Base-by-base conservation (phyloP, 148 eudicot genomes). In the Talinum fruticosum region DNA sequence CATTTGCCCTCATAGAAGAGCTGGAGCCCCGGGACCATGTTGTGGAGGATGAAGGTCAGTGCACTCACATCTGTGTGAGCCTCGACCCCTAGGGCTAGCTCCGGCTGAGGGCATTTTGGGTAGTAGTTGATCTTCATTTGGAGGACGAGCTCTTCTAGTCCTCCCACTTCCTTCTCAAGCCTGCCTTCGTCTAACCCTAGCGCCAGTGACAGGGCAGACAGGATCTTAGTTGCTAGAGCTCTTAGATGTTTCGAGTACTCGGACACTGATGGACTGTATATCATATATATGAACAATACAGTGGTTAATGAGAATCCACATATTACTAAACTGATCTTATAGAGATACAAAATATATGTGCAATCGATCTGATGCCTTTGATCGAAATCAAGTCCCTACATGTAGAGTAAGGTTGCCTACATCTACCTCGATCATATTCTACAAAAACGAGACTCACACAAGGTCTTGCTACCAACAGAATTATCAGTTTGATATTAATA, bases 1-100 rank as follows among this genome's bases (percentile, higher is more conserved):
- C 98, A 95, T 72, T 91, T 87, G 82, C 85, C 93, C 77, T 88
- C 82, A 54, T 91, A 89, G 86, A 91, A 91, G 70, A 95, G 87
- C 73, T 95, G 98, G 0, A 95, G 91, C 16, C 98, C 98, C 0
- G 98, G 98, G n/a, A 95, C 98, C 97, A 92, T 92, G 90, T 92
- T 95, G 87, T 92, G 97, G 79, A 95, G 92, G 72, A 95, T 92
- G 82, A 95, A 92, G 38, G 96, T 92, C 66, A 95, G 81, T 72
- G 98, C 89, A 57, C 92, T 88, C 19, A 95, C 84, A 32, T 95
- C 98, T 0, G 98, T 95, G 86, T 95, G 98, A 30, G 98, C 96
- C 81, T 95, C 98, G 18, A 95, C 97, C 6, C 98, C 98, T 6
- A 92, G 82, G 79, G 98, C 98, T 6, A 95, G 84, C 77, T 95